Evolutionary conservation across 768 basidiomycete species (phyloP), one percentile per base, ranked within the genome.

Genomic region (Boletellus sp.): DNA sequence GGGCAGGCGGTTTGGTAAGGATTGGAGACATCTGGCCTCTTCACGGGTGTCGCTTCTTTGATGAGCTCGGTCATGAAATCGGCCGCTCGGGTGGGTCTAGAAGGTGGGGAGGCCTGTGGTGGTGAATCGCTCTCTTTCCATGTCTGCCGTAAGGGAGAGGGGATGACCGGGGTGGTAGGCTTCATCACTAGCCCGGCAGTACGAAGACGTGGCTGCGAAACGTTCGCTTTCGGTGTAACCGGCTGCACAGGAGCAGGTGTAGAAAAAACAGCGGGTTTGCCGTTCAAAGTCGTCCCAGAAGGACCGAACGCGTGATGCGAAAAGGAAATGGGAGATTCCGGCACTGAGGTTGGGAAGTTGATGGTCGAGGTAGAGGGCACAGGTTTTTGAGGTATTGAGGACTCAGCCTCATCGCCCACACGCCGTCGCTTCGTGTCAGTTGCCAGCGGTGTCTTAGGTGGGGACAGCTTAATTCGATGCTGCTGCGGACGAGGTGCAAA

Each of bases 1-100:
- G 86, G 86, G 57, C 79, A 86, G 15, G 83, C 81, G 17, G 78
- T 76, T 63, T 90, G 84, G 59, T 91, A 90, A 0, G 89, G 89
- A 63, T 91, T 91, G 45, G 78, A 79, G 37, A 89, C 75, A 57
- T 86, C 87, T 19, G 79, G 75, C 50, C 73, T 81, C 65, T 78
- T 81, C 13, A 78, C 74, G 0, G 85, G 84, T 0, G 84, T 83
- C 8, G 78, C 80, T 55, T 85, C 84, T 64, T 85, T 84, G 55
- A 88, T 81, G 46, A 90, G 72, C 46, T 81, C 81, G 1, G 81
- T 74, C 78, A 88, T 81, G 45, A 81, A 79, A 59, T 72, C 78
- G 11, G 86, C 87, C 6, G 85, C 80, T 57, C 83, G 79, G 2
- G 85, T 87, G 23, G 78, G 80, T 61, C 45, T 72, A 32, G 54